Base-by-base conservation (phyloP, 2,329 filamentous ascomycete species). In the Fusarium verticillioides region DNA sequence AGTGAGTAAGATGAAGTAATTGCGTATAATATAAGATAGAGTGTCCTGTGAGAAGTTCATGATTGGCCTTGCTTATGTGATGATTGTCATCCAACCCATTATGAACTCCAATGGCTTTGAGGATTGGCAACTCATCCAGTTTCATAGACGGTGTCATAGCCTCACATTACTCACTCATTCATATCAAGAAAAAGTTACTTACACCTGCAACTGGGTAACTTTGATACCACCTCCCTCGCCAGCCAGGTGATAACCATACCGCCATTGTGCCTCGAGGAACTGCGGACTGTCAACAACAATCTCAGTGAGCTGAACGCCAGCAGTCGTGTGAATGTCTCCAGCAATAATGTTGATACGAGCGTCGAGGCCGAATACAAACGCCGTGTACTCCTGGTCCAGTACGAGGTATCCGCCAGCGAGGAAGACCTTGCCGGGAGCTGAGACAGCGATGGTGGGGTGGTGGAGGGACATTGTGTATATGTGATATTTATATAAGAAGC, bases 321-420 rank as follows among this genome's bases (percentile, higher is more conserved):
- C 85, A 70, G 87, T 90, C 21, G 89, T 88, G 73, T 83, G 83
- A 73, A 91, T 89, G 72, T 87, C 85, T 56, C 85, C 83, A 13
- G 90, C 88, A 66, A 92, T 80, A 68, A 92, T 88, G 75, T 91
- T 91, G 83, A 94, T 91, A 72, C 91, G 86, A 49, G 91, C 90
- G 78, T 89, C 89, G 63, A 93, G 87, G 36, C 91, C 91, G 78
- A 92, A 88, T 69, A 94, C 88, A 61, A 94, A 84, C 34, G 92
- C 96, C 7, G 93, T 96, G 83, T 98, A 95, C 69, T 89, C 86
- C 69, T 94, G 91, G 84, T 98, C 96, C 50, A 99, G 91, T 28
- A 98, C 96, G 50, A 98, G 91, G 83, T 98, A 99, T 70, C 96
- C 96, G 72, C 96, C 96, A 8, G 96, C 94, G 60, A 98, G 89